Evolutionary conservation across 2,329 filamentous ascomycete genomes (phyloP).

Genomic region (Paracorniculantispora psalliotae): DNA sequence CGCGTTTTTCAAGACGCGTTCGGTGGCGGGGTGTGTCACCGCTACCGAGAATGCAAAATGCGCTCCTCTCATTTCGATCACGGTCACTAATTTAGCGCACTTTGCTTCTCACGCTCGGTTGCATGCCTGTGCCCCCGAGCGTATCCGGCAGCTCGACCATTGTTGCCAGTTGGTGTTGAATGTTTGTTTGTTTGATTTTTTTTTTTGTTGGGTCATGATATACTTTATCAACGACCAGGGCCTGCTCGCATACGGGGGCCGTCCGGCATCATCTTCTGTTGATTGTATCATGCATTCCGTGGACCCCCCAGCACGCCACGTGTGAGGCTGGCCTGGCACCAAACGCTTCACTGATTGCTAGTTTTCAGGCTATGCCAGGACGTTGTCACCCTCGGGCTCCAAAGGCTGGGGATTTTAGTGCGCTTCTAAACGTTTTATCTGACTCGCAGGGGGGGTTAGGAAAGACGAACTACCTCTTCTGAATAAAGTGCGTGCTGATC

Average conservation of each 20-base stretch:
- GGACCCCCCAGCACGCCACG: not conserved
- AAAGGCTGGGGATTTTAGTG: too few relatives aligned
- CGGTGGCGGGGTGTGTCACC: not conserved
- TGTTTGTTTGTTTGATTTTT: too few relatives aligned
- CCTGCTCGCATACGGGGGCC: too few relatives aligned
- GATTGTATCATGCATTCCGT: not conserved
- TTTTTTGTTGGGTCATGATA: too few relatives aligned
- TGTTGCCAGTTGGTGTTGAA: too few relatives aligned
- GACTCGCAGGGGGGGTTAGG: not conserved
- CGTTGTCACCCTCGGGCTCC: too few relatives aligned
- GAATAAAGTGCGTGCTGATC: not conserved
- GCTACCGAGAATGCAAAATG: not conserved
- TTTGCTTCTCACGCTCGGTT: not conserved
- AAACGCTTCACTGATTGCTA: not conserved
- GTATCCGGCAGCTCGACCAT: too few relatives aligned
- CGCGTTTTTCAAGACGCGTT: not conserved
- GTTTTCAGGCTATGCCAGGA: too few relatives aligned
- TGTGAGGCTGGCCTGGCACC: not conserved
- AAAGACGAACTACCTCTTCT: not conserved
- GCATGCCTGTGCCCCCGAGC: not conserved
- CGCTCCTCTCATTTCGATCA: not conserved
- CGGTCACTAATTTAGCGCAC: constrained; percentile 3
- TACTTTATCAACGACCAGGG: too few relatives aligned
- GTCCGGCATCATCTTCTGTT: not conserved
- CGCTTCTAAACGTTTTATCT: not conserved